phyloP scores from a whole-genome alignment of 495 filamentous ascomycete species.

The Echria macrotheca region DNA sequence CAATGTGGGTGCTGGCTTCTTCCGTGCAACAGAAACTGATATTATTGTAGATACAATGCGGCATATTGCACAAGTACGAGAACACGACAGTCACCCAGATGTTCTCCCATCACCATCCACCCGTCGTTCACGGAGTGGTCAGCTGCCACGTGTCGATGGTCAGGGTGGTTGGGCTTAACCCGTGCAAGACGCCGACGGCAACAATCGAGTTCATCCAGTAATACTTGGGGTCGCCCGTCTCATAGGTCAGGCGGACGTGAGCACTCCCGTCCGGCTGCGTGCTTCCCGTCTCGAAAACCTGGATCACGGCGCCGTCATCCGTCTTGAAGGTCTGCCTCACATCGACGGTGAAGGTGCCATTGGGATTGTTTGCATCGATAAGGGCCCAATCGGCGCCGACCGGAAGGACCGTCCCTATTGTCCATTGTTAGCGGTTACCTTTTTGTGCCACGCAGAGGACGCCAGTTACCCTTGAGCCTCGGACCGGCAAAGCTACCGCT shows the following conservation, averaged over 20 bases:
- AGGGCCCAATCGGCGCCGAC: constrained; percentile 20
- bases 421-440: not conserved
- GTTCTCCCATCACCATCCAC: too few relatives aligned
- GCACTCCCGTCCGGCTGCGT: constrained; percentile 12
- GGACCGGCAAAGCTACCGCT: constrained; percentile 16
- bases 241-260: constrained; percentile 7
- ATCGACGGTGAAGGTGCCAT: constrained; percentile 12
- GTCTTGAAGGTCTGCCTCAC: constrained; percentile 19
- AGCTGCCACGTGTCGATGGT: constrained; percentile 14
- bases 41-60: too few relatives aligned
- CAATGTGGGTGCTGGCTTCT: too few relatives aligned
- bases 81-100: too few relatives aligned
- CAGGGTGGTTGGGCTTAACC: not conserved
- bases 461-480: constrained; percentile 13
- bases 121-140: too few relatives aligned
- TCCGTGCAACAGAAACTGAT: too few relatives aligned
- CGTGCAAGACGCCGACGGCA: constrained; percentile 7
- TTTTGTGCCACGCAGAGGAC: too few relatives aligned
- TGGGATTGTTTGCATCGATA: constrained; percentile 7
- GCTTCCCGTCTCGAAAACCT: constrained; percentile 11
- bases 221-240: constrained; percentile 14
- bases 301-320: constrained; percentile 14
- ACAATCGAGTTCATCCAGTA: constrained; percentile 15
- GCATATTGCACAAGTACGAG: too few relatives aligned
- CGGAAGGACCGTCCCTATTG: constrained; percentile 15